Percentiles rank a stretch among this genome's conserved stretches.
phyloP scores from a whole-genome alignment of 2,329 filamentous ascomycete species.

The Aspergillus fischeri region DNA sequence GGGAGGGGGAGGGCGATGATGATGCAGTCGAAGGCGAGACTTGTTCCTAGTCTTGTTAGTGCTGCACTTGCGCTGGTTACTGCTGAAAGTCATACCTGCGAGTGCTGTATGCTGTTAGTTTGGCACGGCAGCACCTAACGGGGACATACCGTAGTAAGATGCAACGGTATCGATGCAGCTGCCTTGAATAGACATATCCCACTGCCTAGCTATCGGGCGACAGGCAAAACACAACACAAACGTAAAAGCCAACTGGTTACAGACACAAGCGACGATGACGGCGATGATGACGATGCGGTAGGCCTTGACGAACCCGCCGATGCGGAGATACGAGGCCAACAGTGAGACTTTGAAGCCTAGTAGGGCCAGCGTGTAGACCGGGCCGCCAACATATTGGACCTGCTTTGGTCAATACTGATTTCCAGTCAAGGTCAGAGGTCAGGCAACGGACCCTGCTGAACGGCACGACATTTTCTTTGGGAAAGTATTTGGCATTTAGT shows the following conservation, averaged over 20 bases:
- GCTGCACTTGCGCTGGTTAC: neutral
- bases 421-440: neutral
- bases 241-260: slow-evolving; percentile 38
- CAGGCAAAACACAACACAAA: slow-evolving; percentile 25
- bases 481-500: slow-evolving; percentile 15
- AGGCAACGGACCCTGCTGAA: slow-evolving; percentile 21
- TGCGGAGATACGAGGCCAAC: slow-evolving; percentile 45
- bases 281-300: slow-evolving; percentile 34
- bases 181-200: slow-evolving; percentile 38
- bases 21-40: slow-evolving; percentile 19
- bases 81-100: slow-evolving; percentile 3
- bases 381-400: slow-evolving; percentile 28
- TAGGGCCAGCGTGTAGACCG: slow-evolving; percentile 28
- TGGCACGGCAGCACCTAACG: no score
- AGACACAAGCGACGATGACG: slow-evolving; percentile 32
- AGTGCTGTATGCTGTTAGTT: slow-evolving; percentile 3
- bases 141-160: slow-evolving; percentile 42
- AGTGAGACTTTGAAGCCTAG: slow-evolving; percentile 48
- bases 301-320: slow-evolving; percentile 36
- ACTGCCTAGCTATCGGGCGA: slow-evolving; percentile 37
- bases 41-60: slow-evolving; percentile 10
- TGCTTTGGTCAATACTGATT: slow-evolving; percentile 1
- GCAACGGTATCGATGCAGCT: slow-evolving; percentile 39
- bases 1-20: slow-evolving; percentile 24
- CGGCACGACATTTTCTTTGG: slow-evolving; percentile 19